phyloP scores from a whole-genome alignment of 192 early-diverging fungal genomes.

The Coemansia sp. region DNA sequence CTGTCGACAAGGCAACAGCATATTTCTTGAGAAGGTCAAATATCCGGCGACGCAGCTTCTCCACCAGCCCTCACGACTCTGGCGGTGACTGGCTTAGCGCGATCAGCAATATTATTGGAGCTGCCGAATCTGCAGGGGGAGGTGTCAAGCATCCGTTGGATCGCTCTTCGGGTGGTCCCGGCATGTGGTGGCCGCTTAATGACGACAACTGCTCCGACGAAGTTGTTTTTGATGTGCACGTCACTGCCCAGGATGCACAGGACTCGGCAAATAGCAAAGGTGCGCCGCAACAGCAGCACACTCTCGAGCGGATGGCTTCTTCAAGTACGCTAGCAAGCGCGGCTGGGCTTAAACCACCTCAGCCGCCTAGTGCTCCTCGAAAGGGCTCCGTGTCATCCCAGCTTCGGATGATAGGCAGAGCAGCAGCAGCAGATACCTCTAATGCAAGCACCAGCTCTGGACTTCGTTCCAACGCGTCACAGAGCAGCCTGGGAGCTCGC shows the following conservation, averaged over 20 bases:
- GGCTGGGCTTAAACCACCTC: constrained; percentile 10
- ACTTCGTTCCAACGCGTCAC: constrained; percentile 18
- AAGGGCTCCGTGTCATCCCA: constrained; percentile 55
- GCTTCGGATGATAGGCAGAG: constrained; percentile 44
- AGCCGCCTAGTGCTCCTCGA: constrained; percentile 13
- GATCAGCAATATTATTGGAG: constrained; percentile 21
- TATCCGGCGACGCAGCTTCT: constrained; percentile 52
- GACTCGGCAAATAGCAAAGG: constrained; percentile 5
- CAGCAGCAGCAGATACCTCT: constrained; percentile 7
- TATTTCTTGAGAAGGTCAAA: constrained; percentile 42
- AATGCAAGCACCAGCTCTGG: constrained; percentile 1
- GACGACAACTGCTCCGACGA: constrained; percentile 55
- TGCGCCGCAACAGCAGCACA: not conserved
- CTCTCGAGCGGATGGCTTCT: constrained; percentile 39
- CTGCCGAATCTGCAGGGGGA: constrained; percentile 3
- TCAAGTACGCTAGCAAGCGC: constrained; percentile 21
- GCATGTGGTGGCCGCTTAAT: constrained; percentile 58
- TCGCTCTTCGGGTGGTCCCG: constrained; percentile 31
- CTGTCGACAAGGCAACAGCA: constrained; percentile 36
- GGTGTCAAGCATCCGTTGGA: constrained; percentile 9
- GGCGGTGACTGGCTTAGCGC: constrained; percentile 34
- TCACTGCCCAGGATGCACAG: constrained; percentile 19
- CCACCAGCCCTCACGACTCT: constrained; percentile 24
- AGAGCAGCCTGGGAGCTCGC: constrained; percentile 22
- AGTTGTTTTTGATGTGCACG: constrained; percentile 43